Base-by-base conservation (phyloP, 768 basidiomycete species). In the Psilocybe cyanescens region DNA sequence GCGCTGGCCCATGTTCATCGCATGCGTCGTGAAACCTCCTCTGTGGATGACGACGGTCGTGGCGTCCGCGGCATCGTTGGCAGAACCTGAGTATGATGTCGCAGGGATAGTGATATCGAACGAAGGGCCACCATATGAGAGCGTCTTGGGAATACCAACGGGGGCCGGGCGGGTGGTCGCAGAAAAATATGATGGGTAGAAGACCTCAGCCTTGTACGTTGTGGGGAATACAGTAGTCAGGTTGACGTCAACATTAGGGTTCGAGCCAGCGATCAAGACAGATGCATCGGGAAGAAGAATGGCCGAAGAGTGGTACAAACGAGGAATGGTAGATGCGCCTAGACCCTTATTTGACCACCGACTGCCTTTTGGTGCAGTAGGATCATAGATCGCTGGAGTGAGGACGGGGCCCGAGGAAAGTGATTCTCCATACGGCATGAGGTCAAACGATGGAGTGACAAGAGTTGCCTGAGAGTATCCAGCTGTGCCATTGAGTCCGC, bases 271-370 rank as follows among this genome's bases (percentile, higher is more conserved):
- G 66, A 97, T 84, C 57, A 97, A 72, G 39, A 99, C 89, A 1
- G 91, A 92, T 1, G 86, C 92, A 61, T 92, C 95, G 7, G 94
- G 90, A 16, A 98, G 85, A 29, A 98, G 84, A 16, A 96, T 83
- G 11, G 95, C 95, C 0, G 86, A 85, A 0, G 95, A 97, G 76
- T 99, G 97, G 76, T 99, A 99, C 70, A 99, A 74, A 55, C 95
- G 83, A 56, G 95, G 80, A 63, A 95, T 89, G 11, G 67, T 80
- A 0, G 90, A 87, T 0, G 84, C 79, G 3, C 72, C 69, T 3
- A 95, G 72, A 14, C 90, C 89, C 0, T 81, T 79, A 45, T 81
- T 87, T 35, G 91, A 90, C 91, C 89, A 95, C 9, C 90, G 87
- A 30, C 76, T 77, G 7, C 96, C 96, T 29, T 78, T 70, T 1